phyloP scores from a whole-genome alignment of 805 yeast species.

The Cyberlindnera misumaiensis region DNA sequence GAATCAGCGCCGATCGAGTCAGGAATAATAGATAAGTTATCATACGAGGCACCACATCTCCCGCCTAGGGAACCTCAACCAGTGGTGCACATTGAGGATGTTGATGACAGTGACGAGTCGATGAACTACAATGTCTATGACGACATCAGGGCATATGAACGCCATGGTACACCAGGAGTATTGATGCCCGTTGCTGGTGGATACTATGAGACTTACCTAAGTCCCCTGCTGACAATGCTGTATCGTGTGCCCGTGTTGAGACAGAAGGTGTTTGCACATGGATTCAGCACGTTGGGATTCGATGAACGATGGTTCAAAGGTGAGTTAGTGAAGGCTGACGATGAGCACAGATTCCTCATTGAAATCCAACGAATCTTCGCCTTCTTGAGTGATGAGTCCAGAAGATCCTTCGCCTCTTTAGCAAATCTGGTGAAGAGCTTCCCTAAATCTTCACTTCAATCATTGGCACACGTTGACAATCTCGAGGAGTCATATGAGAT shows the following conservation, averaged over 20 bases:
- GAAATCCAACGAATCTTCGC: constrained; percentile 35
- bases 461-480: constrained; percentile 11
- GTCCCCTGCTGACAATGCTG: constrained; percentile 34
- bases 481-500: constrained; percentile 17
- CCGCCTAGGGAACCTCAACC: not conserved
- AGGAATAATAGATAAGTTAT: constrained; percentile 1
- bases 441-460: constrained; percentile 17
- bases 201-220: constrained; percentile 33
- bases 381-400: constrained; percentile 29
- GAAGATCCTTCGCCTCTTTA: constrained; percentile 33
- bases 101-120: not conserved
- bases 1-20: constrained; percentile 1
- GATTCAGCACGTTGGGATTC: constrained; percentile 30
- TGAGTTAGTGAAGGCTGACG: constrained; percentile 7
- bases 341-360: constrained; percentile 18
- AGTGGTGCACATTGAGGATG: constrained; percentile 1
- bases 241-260: constrained; percentile 31
- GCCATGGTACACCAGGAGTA: constrained; percentile 23
- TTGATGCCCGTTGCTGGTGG: constrained; percentile 29
- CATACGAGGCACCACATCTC: not conserved
- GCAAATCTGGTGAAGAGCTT: constrained; percentile 26
- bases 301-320: constrained; percentile 36
- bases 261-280: constrained; percentile 24
- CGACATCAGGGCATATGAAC: constrained; percentile 26
- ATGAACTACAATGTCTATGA: constrained; percentile 22